A percentile compares a stretch with the other conserved stretches of the same genome.
Evolutionary conservation across 768 basidiomycete genomes (phyloP).

Genomic region (Lactarius sanguifluus): DNA sequence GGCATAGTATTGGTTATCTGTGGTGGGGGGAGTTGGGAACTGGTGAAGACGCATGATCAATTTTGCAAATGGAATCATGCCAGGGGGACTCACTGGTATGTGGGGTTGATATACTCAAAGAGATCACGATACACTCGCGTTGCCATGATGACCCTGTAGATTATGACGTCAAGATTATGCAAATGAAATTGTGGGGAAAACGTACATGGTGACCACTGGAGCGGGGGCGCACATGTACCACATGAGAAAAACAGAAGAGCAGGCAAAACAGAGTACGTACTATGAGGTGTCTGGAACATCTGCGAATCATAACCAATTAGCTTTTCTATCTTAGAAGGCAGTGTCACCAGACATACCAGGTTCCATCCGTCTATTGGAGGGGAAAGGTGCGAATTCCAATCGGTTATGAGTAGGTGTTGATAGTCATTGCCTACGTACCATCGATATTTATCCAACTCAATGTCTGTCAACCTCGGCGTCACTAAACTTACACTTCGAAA

Average conservation of each 20-base stretch:
- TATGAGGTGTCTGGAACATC: constrained; percentile 19
- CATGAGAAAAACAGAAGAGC: background rate
- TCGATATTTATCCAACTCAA: constrained; percentile 10
- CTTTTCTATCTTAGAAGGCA: background rate
- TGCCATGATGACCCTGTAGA: constrained; percentile 8
- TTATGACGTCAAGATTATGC: background rate
- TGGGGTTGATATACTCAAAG: constrained; percentile 15
- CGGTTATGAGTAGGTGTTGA: background rate
- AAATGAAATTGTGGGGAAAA: background rate
- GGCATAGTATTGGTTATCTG: background rate
- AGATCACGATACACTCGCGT: constrained; percentile 20
- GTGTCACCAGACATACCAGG: constrained; percentile 4
- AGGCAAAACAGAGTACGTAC: background rate
- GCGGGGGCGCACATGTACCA: background rate
- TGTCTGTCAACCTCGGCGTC: background rate
- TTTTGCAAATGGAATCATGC: background rate
- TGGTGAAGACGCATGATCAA: background rate
- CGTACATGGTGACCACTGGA: constrained; percentile 19
- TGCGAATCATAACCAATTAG: background rate
- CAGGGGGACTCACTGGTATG: background rate
- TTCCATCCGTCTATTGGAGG: constrained; percentile 13
- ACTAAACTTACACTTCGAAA: background rate
- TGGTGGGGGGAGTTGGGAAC: background rate
- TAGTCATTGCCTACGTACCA: constrained; percentile 1
- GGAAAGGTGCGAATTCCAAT: background rate